phyloP scores from a whole-genome alignment of 148 eudicot species.

The Agrostemma githago region DNA sequence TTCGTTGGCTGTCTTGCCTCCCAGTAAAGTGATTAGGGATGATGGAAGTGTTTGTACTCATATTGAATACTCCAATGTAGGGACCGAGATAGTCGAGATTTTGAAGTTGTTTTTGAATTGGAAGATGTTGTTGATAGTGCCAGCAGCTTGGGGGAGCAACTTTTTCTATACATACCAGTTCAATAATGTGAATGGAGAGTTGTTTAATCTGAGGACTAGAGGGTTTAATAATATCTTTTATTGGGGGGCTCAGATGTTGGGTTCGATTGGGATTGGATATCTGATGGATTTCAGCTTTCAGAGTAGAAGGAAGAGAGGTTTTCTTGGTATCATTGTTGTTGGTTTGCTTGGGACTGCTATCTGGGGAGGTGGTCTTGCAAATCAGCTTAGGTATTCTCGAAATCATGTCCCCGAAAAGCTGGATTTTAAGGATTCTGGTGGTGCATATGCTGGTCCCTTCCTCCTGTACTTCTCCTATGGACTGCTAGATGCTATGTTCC shows the following conservation, averaged over 20 bases:
- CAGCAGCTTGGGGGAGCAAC: conserved; percentile 82
- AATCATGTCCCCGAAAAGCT: conserved; percentile 31
- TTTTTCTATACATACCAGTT: conserved; percentile 94
- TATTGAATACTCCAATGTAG: conserved; percentile 64
- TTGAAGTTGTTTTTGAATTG: conserved; percentile 66
- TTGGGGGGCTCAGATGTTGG: conserved; percentile 98
- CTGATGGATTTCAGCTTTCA: conserved; percentile 78
- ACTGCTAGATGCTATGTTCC: conserved; percentile 88
- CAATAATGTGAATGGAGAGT: conserved; percentile 80
- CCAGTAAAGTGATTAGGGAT: conserved; percentile 60
- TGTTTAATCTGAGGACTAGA: conserved; percentile 81
- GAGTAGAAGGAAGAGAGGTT: conserved; percentile 73
- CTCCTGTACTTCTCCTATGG: conserved; percentile 80
- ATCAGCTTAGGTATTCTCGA: conserved; percentile 55
- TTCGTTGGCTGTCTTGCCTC: conserved; percentile 61
- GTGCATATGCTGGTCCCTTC: conserved; percentile 75
- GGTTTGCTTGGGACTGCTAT: conserved; percentile 67
- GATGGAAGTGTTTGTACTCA: conserved; percentile 73
- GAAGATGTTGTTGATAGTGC: conserved; percentile 79
- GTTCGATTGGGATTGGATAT: conserved; percentile 64
- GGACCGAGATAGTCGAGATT: conserved; percentile 48
- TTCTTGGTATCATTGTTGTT: conserved; percentile 57
- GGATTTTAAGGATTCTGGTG: conserved; percentile 81
- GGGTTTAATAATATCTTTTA: conserved; percentile 90
- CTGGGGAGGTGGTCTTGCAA: conserved; percentile 89